A percentile compares a stretch with the other conserved stretches of the same genome.
phyloP scores from a whole-genome alignment of 2,329 filamentous ascomycete genomes.

The Fusarium camptoceras region DNA sequence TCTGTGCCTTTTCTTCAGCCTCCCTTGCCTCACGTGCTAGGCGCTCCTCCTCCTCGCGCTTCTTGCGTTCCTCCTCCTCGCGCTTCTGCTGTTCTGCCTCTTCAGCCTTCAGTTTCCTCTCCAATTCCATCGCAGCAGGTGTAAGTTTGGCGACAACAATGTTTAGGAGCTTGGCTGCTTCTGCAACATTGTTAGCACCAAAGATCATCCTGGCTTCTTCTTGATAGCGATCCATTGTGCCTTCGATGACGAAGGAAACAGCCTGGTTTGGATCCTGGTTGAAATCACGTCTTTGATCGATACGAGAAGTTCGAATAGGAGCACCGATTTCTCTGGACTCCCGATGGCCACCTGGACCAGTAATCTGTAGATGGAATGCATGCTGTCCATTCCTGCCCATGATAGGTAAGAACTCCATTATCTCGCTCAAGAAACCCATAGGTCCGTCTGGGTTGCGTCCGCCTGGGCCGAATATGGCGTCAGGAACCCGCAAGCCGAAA shows the following conservation, averaged over 20 bases:
- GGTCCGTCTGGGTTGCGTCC: conserved; percentile 60
- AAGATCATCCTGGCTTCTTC: conserved; percentile 92
- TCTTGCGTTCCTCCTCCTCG: conserved; percentile 69
- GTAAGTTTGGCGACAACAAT: conserved; percentile 79
- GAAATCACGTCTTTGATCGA: conserved; percentile 62
- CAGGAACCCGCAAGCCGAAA: conserved; percentile 65
- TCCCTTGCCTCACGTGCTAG: conserved; percentile 77
- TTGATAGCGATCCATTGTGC: conserved; percentile 83
- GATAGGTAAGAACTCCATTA: conserved; percentile 66
- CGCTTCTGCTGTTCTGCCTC: conserved; percentile 64
- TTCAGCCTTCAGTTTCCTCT: conserved; percentile 75
- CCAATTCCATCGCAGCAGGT: conserved; percentile 84
- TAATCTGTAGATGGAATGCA: conserved; percentile 71
- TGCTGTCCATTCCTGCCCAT: conserved; percentile 60
- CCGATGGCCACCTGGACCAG: conserved; percentile 59
- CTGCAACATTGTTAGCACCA: conserved; percentile 69
- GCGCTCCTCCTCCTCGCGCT: conserved; percentile 73
- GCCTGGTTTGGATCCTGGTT: conserved; percentile 76
- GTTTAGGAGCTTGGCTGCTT: conserved; percentile 76
- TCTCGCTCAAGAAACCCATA: conserved; percentile 66
- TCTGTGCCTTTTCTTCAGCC: conserved; percentile 73
- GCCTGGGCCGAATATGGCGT: conserved; percentile 57
- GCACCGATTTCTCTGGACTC: conserved; percentile 63
- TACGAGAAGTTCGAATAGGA: conserved; percentile 56
- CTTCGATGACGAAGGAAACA: conserved; percentile 77